Evolutionary conservation across 2,329 filamentous ascomycete genomes (phyloP), one percentile per base, ranked within the genome.

Genomic region (Hypoxylon sp.): DNA sequence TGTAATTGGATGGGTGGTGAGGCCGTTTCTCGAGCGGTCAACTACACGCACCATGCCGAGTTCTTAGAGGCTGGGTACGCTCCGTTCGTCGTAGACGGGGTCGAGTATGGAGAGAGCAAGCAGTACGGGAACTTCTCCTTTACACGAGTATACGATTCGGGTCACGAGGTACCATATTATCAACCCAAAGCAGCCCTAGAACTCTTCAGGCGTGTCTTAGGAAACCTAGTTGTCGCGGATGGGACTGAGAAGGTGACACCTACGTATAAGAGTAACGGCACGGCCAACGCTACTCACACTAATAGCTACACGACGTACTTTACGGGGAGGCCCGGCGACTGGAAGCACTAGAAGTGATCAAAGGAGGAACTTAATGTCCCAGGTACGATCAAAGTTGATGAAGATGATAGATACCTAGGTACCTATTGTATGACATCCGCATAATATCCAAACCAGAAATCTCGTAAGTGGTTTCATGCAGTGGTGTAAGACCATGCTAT

Each of bases 1-100:
- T 90, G 87, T 76, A 89, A 89, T 75, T 90, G 90, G 87, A 81
- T 90, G 69, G 92, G 93, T n/a, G 92, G 91, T 34, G 86, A 96
- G 77, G 88, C 90, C 1, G 83, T 92, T 43, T 91, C 90, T 2
- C 81, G 93, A 2, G 83, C 84, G 5, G 80, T 93, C 0, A 83
- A 88, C 41, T 80, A 83, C 14, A 72, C 78, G 16, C 88, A 90
- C 68, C 78, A 82, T 0, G 77, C 79, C 1, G 78, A 80, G 27
- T 96, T 95, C 75, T 80, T 83, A 1, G 76, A 80, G 0, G 89
- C 92, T 0, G 92, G 91, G 0, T 96, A 96, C 75, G 86, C 88
- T 0, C 87, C 90, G 12, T 88, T 96, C 67, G 81, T 88, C 11
- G 88, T 92, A 41, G 91, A 93, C 74, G 84, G 83, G 25, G 83